Percentiles rank a stretch among this genome's conserved stretches.
These are phyloP conservation scores for Suillus ampliporus DNA, from an alignment of 768 basidiomycete genomes.

Conservation along the genomic window DNA sequence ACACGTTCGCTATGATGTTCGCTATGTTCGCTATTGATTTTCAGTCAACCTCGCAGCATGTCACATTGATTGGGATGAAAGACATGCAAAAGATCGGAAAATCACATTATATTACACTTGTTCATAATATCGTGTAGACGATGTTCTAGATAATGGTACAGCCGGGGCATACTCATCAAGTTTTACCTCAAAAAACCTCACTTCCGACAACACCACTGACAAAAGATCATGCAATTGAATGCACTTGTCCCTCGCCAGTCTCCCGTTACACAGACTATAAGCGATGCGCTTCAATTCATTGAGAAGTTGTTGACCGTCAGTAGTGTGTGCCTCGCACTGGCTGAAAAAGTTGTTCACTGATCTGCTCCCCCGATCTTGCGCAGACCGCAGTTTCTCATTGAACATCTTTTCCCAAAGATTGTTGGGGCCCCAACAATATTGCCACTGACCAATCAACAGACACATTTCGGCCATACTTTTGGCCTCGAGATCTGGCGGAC, in stretches of 20 bases:
- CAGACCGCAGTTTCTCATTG: not conserved
- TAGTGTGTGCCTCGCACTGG: too few species aligned
- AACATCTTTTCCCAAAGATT: conserved; percentile 2
- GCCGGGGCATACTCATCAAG: conserved; percentile 12
- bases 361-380: not conserved
- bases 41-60: too few species aligned
- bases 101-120: too few species aligned
- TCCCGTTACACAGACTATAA: not conserved
- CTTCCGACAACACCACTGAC: conserved; percentile 10
- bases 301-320: too few species aligned
- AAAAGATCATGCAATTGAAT: conserved; percentile 4
- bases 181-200: conserved; percentile 14
- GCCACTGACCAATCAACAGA: not conserved
- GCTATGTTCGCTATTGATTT: too few species aligned
- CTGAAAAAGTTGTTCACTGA: too few species aligned
- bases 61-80: too few species aligned
- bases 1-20: too few species aligned
- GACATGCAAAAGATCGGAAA: too few species aligned
- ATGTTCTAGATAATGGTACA: conserved; percentile 5
- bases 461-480: conserved; percentile 4
- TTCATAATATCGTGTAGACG: not conserved
- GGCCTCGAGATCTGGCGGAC: not conserved
- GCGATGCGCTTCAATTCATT: too few species aligned
- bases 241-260: not conserved
- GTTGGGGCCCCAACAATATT: conserved; percentile 3